These are phyloP conservation scores for Puccinia coronata DNA, from an alignment of 1,284 basidiomycete species.

Conservation along the genomic window DNA sequence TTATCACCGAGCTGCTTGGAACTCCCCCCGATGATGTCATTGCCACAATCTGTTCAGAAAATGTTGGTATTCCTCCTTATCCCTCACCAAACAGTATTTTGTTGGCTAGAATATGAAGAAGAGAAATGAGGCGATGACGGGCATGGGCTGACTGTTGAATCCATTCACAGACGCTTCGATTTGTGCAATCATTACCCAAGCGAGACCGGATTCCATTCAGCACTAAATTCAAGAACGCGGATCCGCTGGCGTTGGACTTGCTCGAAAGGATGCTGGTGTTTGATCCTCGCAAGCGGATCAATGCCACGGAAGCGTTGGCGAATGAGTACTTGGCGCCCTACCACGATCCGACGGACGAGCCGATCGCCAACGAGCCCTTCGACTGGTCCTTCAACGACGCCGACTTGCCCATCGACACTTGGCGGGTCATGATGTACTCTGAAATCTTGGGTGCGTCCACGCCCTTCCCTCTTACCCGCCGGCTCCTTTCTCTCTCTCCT, in stretches of 20 bases:
- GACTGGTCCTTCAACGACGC: conserved; percentile 99
- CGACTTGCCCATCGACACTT: conserved; percentile 97
- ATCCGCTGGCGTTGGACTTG: conserved; percentile 86
- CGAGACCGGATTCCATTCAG: conserved; percentile 91
- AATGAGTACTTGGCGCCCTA: conserved; percentile 97
- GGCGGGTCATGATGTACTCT: conserved; percentile 75
- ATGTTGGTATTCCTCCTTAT: conserved; percentile 66
- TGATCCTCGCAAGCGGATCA: conserved; percentile 94
- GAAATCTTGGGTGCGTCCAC: conserved; percentile 58
- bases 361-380: conserved; percentile 88
- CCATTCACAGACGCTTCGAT: conserved; percentile 79
- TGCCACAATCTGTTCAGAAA: conserved; percentile 96
- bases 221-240: conserved; percentile 86
- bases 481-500: neutral
- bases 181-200: conserved; percentile 96
- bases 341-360: conserved; percentile 98
- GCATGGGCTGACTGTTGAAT: neutral
- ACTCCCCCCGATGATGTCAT: conserved; percentile 99
- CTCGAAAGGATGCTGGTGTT: conserved; percentile 99
- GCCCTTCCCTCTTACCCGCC: no score
- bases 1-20: conserved; percentile 96
- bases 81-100: neutral
- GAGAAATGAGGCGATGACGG: neutral
- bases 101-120: neutral
- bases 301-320: conserved; percentile 81